These are phyloP conservation scores for Endoconidiophora polonica DNA, from an alignment of 2,329 filamentous ascomycete species.

Conservation along the genomic window DNA sequence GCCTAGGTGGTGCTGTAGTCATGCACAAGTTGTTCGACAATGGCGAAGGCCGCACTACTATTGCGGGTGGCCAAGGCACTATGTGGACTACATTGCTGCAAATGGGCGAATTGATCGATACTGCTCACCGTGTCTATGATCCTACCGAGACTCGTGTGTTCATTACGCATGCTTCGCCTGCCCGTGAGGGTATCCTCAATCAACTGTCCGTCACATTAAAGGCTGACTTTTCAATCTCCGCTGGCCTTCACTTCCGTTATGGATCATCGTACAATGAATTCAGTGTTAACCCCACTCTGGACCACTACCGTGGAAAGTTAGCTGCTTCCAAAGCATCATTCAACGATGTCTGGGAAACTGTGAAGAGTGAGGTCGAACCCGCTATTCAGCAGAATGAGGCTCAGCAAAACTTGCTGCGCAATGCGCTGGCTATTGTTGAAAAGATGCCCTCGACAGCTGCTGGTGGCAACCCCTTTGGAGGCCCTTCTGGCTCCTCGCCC, in stretches of 20 bases:
- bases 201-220: conserved; percentile 95
- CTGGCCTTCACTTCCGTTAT: conserved; percentile 94
- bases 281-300: conserved; percentile 92
- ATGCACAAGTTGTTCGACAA: conserved; percentile 99
- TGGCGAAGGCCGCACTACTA: conserved; percentile 91
- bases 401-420: conserved; percentile 80
- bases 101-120: conserved; percentile 96
- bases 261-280: conserved; percentile 99
- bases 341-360: conserved; percentile 98
- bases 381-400: conserved; percentile 87
- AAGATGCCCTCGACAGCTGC: conserved; percentile 96
- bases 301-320: conserved; percentile 96
- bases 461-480: conserved; percentile 91
- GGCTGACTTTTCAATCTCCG: conserved; percentile 94
- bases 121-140: conserved; percentile 94
- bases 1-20: conserved; percentile 86
- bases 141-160: conserved; percentile 94
- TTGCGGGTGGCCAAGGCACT: conserved; percentile 92
- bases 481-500: conserved; percentile 54
- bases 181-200: conserved; percentile 89
- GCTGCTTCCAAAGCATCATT: conserved; percentile 96
- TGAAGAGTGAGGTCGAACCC: conserved; percentile 87
- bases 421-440: conserved; percentile 82
- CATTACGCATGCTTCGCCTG: conserved; percentile 90
- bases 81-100: conserved; percentile 99